Conservation (phyloP, 1,284 basidiomycete genomes). For the Ganoderma multipileum region DNA sequence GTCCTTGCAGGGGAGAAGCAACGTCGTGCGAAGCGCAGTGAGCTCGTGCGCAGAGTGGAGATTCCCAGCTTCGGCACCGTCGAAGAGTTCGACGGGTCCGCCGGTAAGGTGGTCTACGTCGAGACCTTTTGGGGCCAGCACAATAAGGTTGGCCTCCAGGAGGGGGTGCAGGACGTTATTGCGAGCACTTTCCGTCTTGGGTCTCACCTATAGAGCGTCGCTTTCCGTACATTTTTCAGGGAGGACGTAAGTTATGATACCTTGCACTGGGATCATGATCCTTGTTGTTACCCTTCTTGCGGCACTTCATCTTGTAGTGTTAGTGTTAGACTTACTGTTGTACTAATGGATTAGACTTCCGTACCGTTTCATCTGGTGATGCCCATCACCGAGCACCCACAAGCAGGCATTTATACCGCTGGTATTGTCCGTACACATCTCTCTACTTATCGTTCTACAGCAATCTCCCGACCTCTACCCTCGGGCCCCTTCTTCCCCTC, state of each 20-base stretch:
- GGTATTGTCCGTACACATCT: neutral
- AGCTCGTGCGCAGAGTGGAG: conserved; percentile 53
- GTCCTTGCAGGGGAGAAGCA: conserved; percentile 33
- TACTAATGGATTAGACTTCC: neutral
- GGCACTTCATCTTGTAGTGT: neutral
- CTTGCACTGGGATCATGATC: neutral
- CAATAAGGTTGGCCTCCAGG: conserved; percentile 67
- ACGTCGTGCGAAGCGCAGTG: conserved; percentile 44
- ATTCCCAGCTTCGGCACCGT: conserved; percentile 66
- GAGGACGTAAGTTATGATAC: conserved; percentile 12
- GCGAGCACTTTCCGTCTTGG: conserved; percentile 52
- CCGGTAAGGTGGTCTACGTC: conserved; percentile 61
- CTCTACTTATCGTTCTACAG: too few species aligned
- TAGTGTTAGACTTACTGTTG: neutral
- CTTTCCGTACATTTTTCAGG: neutral
- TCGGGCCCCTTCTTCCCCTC: neutral
- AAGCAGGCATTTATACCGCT: neutral
- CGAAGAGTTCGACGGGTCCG: conserved; percentile 56
- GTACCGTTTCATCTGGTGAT: neutral
- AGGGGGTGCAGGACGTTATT: conserved; percentile 78
- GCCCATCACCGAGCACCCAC: neutral
- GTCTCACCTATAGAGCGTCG: neutral
- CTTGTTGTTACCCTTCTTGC: neutral
- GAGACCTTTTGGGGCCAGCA: conserved; percentile 72
- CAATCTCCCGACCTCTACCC: neutral